These are phyloP conservation scores for Debaryomycetaceae sp. DNA, from an alignment of 1,139 yeast genomes.

Conservation along the genomic window DNA sequence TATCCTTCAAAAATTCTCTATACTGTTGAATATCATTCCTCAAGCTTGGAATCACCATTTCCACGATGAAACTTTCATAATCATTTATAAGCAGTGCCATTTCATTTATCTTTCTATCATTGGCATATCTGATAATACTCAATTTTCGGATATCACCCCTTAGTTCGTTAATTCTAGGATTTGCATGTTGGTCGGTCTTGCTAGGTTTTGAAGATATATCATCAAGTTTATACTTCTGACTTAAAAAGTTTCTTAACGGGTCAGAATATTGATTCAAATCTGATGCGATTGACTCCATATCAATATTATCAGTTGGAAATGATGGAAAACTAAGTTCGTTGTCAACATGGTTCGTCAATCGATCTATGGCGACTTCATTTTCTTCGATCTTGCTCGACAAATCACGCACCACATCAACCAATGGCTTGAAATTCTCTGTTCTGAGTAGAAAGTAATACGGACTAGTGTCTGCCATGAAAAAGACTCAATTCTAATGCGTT, in stretches of 20 bases:
- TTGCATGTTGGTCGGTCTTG: conserved; percentile 7
- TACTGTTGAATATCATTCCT: conserved; percentile 17
- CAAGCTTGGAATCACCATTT: conserved; percentile 27
- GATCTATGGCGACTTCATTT: conserved; percentile 22
- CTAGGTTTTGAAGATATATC: conserved; percentile 5
- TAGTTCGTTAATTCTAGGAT: conserved; percentile 16
- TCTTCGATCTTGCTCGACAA: conserved; percentile 19
- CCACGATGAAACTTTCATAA: conserved; percentile 27
- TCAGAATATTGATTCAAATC: background rate
- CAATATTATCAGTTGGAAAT: conserved; percentile 4
- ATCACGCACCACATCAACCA: conserved; percentile 20
- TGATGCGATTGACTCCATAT: background rate
- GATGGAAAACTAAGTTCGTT: conserved; percentile 18
- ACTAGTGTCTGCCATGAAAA: background rate
- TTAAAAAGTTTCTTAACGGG: conserved; percentile 3
- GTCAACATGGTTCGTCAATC: conserved; percentile 24
- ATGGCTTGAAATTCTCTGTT: conserved; percentile 37
- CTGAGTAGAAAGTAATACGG: conserved; percentile 22
- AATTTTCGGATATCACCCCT: conserved; percentile 26
- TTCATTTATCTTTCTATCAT: conserved; percentile 19
- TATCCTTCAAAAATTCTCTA: conserved; percentile 3
- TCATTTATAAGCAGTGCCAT: conserved; percentile 19
- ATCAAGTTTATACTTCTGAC: conserved; percentile 6
- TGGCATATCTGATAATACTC: conserved; percentile 14
- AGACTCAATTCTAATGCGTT: background rate